Evolutionary conservation across 345 rosid genomes (phyloP).

Genomic region (Schrenkiella parvula): DNA sequence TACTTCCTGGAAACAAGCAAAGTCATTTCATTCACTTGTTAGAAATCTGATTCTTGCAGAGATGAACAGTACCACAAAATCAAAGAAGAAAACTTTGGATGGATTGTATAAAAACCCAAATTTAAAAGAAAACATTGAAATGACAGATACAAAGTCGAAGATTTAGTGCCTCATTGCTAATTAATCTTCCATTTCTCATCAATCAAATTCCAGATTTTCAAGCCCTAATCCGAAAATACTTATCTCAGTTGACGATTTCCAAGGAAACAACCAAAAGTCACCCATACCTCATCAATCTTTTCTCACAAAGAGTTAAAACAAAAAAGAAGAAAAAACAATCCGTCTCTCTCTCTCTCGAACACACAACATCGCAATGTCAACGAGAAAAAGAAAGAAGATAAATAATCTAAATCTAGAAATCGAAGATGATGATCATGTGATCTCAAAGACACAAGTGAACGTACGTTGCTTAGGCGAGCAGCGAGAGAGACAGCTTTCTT

Average conservation of each 20-base stretch:
- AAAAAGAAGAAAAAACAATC: not conserved
- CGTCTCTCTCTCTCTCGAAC: not conserved
- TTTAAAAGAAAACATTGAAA: not conserved
- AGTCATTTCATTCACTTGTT: not conserved
- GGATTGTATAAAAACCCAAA: not conserved
- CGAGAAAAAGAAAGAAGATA: not conserved
- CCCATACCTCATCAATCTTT: not conserved
- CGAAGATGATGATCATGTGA: not conserved
- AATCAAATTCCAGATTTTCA: constrained; percentile 3
- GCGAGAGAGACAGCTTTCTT: constrained; percentile 85
- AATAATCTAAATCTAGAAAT: not conserved
- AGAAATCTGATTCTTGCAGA: not conserved
- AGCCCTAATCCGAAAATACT: not conserved
- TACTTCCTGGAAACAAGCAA: constrained; percentile 52
- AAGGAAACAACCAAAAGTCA: constrained; percentile 13
- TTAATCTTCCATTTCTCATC: not conserved
- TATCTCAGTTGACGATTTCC: constrained; percentile 13
- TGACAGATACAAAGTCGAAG: not conserved
- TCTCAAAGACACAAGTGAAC: not conserved
- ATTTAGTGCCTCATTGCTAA: constrained; percentile 2
- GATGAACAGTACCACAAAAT: not conserved
- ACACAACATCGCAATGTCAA: constrained; percentile 24
- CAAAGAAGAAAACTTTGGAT: not conserved
- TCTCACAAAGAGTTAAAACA: not conserved
- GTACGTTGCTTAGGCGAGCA: constrained; percentile 83